Percentiles rank a stretch among this genome's conserved stretches.
Evolutionary conservation across 1,284 basidiomycete genomes (phyloP).

Genomic region (Singerocomus inundabilis): DNA sequence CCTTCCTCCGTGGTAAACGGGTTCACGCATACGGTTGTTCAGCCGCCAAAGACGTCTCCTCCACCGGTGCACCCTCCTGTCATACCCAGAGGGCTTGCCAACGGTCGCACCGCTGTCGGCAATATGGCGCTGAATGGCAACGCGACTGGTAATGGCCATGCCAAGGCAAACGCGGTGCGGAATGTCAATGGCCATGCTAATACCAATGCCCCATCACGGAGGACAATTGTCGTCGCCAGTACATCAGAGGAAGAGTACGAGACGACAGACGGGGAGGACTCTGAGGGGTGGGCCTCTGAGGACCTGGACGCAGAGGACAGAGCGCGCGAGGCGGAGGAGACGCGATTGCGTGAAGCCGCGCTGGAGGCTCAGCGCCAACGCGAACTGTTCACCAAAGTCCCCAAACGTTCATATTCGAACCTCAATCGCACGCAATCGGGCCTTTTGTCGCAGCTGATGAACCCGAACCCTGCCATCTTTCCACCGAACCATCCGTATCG

Average conservation of each 20-base stretch:
- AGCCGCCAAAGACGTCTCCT: conserved; percentile 12
- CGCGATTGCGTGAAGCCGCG: conserved; percentile 44
- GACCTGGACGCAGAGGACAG: conserved; percentile 42
- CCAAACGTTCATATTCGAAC: conserved; percentile 62
- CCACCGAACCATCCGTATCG: conserved; percentile 60
- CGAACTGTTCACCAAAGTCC: conserved; percentile 77
- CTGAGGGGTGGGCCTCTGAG: conserved; percentile 55
- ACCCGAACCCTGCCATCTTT: conserved; percentile 62
- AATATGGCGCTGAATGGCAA: conserved; percentile 19
- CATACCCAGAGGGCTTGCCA: conserved; percentile 18
- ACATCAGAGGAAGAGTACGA: conserved; percentile 42
- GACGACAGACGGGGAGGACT: conserved; percentile 50
- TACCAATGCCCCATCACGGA: conserved; percentile 24
- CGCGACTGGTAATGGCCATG: conserved; percentile 6
- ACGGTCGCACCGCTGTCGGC: background rate
- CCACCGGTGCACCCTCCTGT: conserved; percentile 16
- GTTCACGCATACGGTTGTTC: conserved; percentile 16
- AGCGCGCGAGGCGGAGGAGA: conserved; percentile 34
- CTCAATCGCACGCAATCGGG: conserved; percentile 56
- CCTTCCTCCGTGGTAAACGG: conserved; percentile 13
- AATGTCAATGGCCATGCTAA: conserved; percentile 13
- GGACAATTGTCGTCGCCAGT: conserved; percentile 35
- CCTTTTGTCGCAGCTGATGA: conserved; percentile 63
- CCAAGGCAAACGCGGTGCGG: conserved; percentile 13
- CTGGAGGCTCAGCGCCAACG: conserved; percentile 66